Evolutionary conservation across 352 stramenopile genomes (phyloP), one percentile per base, ranked within the genome.

Genomic region (Pelagophyceae sp.): DNA sequence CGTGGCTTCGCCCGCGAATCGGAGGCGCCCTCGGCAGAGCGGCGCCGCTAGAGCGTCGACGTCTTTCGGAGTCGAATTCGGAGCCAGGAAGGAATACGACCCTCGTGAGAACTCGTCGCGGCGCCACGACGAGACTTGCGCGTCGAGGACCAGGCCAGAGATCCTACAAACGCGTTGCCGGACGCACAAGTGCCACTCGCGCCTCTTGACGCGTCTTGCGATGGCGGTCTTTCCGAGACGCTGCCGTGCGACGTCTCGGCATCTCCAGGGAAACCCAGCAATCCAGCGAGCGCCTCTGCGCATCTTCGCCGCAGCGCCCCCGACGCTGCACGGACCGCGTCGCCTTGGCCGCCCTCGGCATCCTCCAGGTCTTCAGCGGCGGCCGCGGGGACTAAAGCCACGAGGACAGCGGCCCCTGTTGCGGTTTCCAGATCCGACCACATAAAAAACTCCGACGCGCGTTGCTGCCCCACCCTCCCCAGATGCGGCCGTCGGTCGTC

Each of bases 1-100:
- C 20, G 67, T 74, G 11, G 33, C 35, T n/a, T 74, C 67, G 67
- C 67, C 67, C 20, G 67, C 67, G 27, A 50, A 74, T 19, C 67
- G 2, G 15, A 74, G 67, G 3, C 3, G 15, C 1, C 38, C 38
- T 33, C 17, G 11, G 20, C 37, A 1, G 15, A 50, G 29, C 2
- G 67, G 67, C 35, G 67, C 67, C 6, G 35, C 67, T 2, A 74
- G 38, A 11, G 33, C 31, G 2, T 74, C 67, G 67, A 74, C 38
- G 38, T 74, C 35, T 1, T 2, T 1, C 2, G 67, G 67, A 1
- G n/a, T 58, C 15, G 15, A 50, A 11, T 37, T 37, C 2, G 33
- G 33, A 1, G 5, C 35, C 1, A 74, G 38, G 38, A 35, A 74
- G 15, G 67, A 74, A 27, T 74, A 74, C 2, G 67, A 74, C 2